Base-by-base conservation (phyloP, 257 asterid genomes). In the Gentiana macrophylla region DNA sequence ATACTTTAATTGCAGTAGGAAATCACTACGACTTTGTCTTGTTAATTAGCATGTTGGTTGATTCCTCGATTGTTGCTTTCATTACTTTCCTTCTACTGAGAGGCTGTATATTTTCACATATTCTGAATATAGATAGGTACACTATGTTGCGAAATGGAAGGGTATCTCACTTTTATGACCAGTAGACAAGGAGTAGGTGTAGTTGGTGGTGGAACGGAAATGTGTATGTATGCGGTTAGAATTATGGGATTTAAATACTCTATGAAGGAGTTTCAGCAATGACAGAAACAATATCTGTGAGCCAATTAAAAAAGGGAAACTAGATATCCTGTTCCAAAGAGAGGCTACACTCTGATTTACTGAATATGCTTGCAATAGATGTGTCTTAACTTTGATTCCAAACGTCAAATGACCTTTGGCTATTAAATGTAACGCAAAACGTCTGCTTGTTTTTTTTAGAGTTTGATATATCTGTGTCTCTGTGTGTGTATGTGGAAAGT, bases 131-230 rank as follows among this genome's bases (percentile, higher is more conserved):
- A n/a, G n/a, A 56, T 70, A 91, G 98, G 79, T 91, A 36, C 98
- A 91, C 67, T 91, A 91, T n/a, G 98, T 91, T 6, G 96, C 98
- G 55, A 86, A 86, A 79, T 91, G 96, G 96, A 84, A 68, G 80
- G 80, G 83, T 71, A 70, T n/a, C n/a, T 87, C 61, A 87, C 98
- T 12, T 87, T 86, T 70, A 86, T 87, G 96, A 91, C 95, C 46
- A 86, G 96, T 62, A 72, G 96, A 70, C 96, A 91, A 73, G 98
- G 96, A 62, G 68, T 84, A 43, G 96, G 95, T 49, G n/a, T n/a
- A n/a, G 96, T 91, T 66, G 80, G 85, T 60, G 98, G 96, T 61
- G 98, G 98, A 77, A 86, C 95, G 72, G 96, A 85, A 79, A 5
- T 41, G 9, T 10, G 8, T 41, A n/a, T n/a, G n/a, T 41, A 41